A percentile compares a stretch with the other conserved stretches of the same genome.
Conservation (phyloP, 768 basidiomycete species). For the Phaeolepiota aurea region DNA sequence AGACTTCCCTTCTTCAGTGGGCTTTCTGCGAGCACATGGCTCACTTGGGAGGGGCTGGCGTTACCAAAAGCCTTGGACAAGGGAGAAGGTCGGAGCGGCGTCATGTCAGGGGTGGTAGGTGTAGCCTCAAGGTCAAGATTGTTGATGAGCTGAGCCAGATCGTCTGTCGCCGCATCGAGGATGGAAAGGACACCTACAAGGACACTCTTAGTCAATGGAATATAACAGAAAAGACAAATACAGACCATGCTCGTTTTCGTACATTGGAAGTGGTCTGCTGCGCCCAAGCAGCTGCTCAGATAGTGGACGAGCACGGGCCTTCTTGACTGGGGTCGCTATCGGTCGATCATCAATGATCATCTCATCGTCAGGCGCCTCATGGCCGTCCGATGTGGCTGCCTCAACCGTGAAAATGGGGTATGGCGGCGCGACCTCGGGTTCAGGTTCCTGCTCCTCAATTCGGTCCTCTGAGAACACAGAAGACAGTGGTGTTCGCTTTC, state of each 20-base stretch:
- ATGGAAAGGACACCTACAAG: slow-evolving; percentile 50
- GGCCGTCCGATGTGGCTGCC: slow-evolving; percentile 46
- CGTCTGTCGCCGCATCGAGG: slow-evolving; percentile 74
- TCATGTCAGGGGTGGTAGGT: slow-evolving; percentile 42
- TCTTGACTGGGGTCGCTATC: slow-evolving; percentile 33
- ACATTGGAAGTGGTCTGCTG: slow-evolving; percentile 39
- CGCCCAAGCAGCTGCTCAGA: slow-evolving; percentile 55
- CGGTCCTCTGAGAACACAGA: slow-evolving; percentile 51
- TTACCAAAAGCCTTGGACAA: slow-evolving; percentile 10
- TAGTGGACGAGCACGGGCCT: slow-evolving; percentile 43
- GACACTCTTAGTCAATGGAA: slow-evolving; percentile 8
- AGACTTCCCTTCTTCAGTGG: slow-evolving; percentile 27
- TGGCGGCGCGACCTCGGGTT: slow-evolving; percentile 4
- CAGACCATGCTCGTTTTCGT: slow-evolving; percentile 49
- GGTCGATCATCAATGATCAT: slow-evolving; percentile 8
- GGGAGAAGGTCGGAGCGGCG: slow-evolving; percentile 33
- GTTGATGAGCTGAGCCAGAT: slow-evolving; percentile 70
- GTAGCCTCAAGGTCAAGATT: slow-evolving; percentile 79
- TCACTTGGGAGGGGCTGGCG: slow-evolving; percentile 25
- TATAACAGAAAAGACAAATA: slow-evolving; percentile 3
- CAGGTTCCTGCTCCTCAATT: slow-evolving; percentile 9
- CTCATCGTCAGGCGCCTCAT: slow-evolving; percentile 20
- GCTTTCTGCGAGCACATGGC: slow-evolving; percentile 19
- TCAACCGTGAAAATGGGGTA: slow-evolving; percentile 36
- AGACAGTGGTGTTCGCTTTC: slow-evolving; percentile 43